Base-by-base conservation (phyloP, 306 rosid species). In the Castanopsis chinensis region DNA sequence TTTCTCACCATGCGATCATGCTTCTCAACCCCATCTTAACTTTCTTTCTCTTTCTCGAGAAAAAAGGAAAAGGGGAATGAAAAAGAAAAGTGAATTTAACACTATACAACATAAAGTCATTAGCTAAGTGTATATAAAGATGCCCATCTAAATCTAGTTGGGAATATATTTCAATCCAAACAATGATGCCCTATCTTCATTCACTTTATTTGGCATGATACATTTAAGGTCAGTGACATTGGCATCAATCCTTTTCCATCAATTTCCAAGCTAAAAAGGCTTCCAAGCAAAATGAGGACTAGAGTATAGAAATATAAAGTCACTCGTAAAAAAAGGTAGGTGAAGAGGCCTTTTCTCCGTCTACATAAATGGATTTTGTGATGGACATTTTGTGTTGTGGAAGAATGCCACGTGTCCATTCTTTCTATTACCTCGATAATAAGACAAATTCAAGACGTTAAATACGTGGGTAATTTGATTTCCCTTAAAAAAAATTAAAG, bases 251-350 rank as follows among this genome's bases (percentile, higher is more conserved):
- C 87, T 88, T 89, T 89, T 89, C 90, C 81, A 86, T 82, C 90
- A 89, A 82, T 85, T 87, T 72, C 93, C 91, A 80, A 84, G 90
- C 90, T 86, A 78, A 87, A 89, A 90, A 92, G 97, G 89, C 75
- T 90, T 90, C 92, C 81, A 88, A 79, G 79, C 92, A 81, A 88
- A 85, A 79, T 80, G 81, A 73, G 67, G 83, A 75, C 80, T 78
- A 69, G 55, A 84, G 80, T 51, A 78, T 71, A 63, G 79, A 80
- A 82, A 87, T 86, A 49, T 81, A 63, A 85, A 82, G 82, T 80
- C 87, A 67, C 41, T 72, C 52, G 18, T 68, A 63, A 73, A 60
- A 45, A 61, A 76, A 21, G 35, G 63, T 72, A 32, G 74, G 59
- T 65, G 35, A 82, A 63, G 17, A 76, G 72, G 49, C 81, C 83